These are phyloP conservation scores for Kwoniella pini DNA, from an alignment of 768 basidiomycete species.

Conservation along the genomic window DNA sequence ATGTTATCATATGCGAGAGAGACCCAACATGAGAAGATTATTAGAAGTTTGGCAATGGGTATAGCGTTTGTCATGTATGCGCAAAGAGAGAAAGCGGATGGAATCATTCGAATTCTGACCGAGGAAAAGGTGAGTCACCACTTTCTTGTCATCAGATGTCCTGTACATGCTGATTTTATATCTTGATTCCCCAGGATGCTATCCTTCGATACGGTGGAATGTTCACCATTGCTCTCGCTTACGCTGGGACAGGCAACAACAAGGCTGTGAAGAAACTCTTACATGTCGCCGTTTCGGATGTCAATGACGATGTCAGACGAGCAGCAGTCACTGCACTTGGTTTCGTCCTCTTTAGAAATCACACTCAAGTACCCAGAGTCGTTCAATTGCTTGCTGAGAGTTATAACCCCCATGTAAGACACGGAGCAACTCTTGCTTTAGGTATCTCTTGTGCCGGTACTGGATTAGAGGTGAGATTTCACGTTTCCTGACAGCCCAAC, in stretches of 20 bases:
- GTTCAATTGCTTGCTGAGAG: slow-evolving; percentile 96
- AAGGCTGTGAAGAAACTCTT: slow-evolving; percentile 85
- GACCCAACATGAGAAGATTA: slow-evolving; percentile 99
- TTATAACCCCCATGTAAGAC: slow-evolving; percentile 97
- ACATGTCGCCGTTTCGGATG: slow-evolving; percentile 97
- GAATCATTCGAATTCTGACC: slow-evolving; percentile 72
- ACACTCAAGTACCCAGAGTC: slow-evolving; percentile 90
- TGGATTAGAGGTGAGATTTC: slow-evolving; percentile 73
- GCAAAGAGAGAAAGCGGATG: slow-evolving; percentile 86
- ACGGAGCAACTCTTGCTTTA: slow-evolving; percentile 91
- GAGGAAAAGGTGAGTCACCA: slow-evolving; percentile 74
- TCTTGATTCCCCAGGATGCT: slow-evolving; percentile 67
- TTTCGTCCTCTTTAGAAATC: slow-evolving; percentile 95
- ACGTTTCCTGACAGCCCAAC: neutral
- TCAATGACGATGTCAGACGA: slow-evolving; percentile 92
- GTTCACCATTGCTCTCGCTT: slow-evolving; percentile 92
- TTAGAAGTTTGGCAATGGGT: slow-evolving; percentile 89
- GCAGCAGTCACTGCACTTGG: slow-evolving; percentile 95
- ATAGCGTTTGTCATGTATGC: slow-evolving; percentile 90
- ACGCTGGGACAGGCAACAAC: slow-evolving; percentile 94
- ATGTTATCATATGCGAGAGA: slow-evolving; percentile 96
- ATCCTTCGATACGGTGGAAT: slow-evolving; percentile 97
- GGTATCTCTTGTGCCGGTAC: slow-evolving; percentile 98
- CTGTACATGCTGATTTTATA: neutral
- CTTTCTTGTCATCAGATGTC: neutral